Evolutionary conservation across 2,329 filamentous ascomycete genomes (phyloP).

Genomic region (Phyllosticta ampelicida): DNA sequence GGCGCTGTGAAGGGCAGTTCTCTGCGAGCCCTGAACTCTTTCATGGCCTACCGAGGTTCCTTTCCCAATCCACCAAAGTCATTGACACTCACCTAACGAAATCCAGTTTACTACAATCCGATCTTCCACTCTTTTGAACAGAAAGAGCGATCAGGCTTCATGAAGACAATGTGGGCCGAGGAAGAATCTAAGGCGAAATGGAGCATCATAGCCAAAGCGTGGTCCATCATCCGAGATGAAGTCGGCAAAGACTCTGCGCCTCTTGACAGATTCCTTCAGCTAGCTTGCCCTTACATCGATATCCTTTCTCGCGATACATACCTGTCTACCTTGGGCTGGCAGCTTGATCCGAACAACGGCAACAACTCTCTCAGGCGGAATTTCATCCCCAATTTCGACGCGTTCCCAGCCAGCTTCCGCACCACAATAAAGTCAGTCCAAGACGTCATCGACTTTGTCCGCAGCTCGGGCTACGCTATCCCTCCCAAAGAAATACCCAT

Average conservation of each 20-base stretch:
- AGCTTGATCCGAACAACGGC: slow-evolving; percentile 15
- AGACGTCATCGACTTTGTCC: slow-evolving; percentile 19
- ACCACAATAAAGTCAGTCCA: slow-evolving; percentile 24
- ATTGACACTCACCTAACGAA: slow-evolving; percentile 14
- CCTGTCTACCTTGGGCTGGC: slow-evolving; percentile 38
- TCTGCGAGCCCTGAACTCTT: slow-evolving; percentile 23
- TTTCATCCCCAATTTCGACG: slow-evolving; percentile 11
- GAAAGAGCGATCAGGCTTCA: slow-evolving; percentile 42
- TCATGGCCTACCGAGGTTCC: slow-evolving; percentile 27
- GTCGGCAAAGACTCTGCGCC: slow-evolving; percentile 37
- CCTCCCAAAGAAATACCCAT: neutral
- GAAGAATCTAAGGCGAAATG: slow-evolving; percentile 43
- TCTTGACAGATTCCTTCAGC: slow-evolving; percentile 37
- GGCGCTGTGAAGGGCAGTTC: neutral
- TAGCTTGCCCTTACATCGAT: slow-evolving; percentile 37
- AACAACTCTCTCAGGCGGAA: slow-evolving; percentile 14
- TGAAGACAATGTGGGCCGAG: slow-evolving; percentile 40
- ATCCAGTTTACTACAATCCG: slow-evolving; percentile 36
- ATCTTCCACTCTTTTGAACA: slow-evolving; percentile 39
- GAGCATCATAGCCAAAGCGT: slow-evolving; percentile 44
- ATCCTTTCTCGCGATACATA: slow-evolving; percentile 38
- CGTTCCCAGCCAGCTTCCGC: slow-evolving; percentile 14
- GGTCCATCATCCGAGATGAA: slow-evolving; percentile 43
- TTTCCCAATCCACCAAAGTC: neutral
- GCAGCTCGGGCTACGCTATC: neutral